A percentile compares a stretch with the other conserved stretches of the same genome.
phyloP scores from a whole-genome alignment of 805 yeast species.

The Wickerhamiella dianesei region DNA sequence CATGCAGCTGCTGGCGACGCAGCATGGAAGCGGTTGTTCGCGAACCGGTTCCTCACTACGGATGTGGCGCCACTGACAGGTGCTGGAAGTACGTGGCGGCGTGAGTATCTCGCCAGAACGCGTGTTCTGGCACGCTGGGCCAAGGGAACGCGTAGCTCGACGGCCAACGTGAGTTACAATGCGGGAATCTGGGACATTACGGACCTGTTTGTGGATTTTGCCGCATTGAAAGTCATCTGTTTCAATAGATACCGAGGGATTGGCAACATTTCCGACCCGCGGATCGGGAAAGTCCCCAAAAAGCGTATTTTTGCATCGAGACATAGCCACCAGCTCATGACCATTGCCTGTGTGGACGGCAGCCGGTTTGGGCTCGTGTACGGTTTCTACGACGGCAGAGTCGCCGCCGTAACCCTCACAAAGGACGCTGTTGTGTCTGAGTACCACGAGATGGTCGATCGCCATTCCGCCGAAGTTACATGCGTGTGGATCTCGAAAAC shows the following conservation, averaged over 20 bases:
- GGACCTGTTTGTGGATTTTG: constrained; percentile 17
- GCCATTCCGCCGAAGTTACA: constrained; percentile 17
- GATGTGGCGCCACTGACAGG: constrained; percentile 17
- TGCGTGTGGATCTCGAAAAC: constrained; percentile 19
- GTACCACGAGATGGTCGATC: constrained; percentile 13
- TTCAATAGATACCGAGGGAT: constrained; percentile 18
- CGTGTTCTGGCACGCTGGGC: constrained; percentile 21
- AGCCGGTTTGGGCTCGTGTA: constrained; percentile 23
- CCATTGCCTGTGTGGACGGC: constrained; percentile 16
- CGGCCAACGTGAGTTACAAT: constrained; percentile 18
- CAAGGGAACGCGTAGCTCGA: constrained; percentile 13
- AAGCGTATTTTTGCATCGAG: constrained; percentile 18
- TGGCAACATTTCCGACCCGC: constrained; percentile 23
- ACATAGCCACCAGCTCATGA: constrained; percentile 7
- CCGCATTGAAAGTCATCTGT: constrained; percentile 14
- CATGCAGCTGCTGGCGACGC: constrained; percentile 19
- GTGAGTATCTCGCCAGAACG: constrained; percentile 20
- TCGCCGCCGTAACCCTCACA: constrained; percentile 16
- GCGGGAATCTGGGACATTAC: constrained; percentile 15
- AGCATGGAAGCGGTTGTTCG: constrained; percentile 22
- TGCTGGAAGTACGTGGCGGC: constrained; percentile 20
- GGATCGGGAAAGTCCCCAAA: constrained; percentile 20
- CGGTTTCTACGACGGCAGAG: constrained; percentile 20
- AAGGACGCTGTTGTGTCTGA: constrained; percentile 19
- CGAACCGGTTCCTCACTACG: constrained; percentile 15